Base-by-base conservation (phyloP, 805 yeast species). In the Komagataella populi region DNA sequence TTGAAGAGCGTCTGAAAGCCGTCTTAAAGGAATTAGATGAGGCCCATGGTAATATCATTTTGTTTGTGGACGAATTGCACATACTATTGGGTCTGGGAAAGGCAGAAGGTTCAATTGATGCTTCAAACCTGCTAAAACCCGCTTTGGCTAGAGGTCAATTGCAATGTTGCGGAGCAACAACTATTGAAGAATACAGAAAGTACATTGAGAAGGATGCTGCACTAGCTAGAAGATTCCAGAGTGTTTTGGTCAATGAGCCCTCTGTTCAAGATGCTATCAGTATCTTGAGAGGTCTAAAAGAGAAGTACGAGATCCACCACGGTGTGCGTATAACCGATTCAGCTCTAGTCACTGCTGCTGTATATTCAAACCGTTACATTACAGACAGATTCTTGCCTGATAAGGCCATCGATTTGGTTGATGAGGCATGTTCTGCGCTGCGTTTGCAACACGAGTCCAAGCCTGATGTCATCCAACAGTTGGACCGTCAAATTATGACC, bases 161-260 rank as follows among this genome's bases (percentile, higher is more conserved):
- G 52, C 91, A 95, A 56, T 87, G 96, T 67, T 87, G 95, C 61
- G 96, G 97, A 54, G 99, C 99, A 0, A 91, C 99, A 1, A 91
- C 99, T 1, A 72, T 87, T 49, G 97, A 91, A 55, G 99, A 91
- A 64, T 91, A 86, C 68, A 70, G 90, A 52, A 89, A 88, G 63
- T 87, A 89, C 60, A 91, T 91, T 56, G 98, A 91, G 67, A 91
- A 91, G 63, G 99, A 91, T 61, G 95, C 96, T 1, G 98, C 98
- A 0, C 72, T 91, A 54, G 91, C 97, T 1, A 79, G 99, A 70
- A 76, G 99, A 58, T 90, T 91, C 66, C 96, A 91, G 59, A 85
- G 96, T 1, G 95, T 91, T 30, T 61, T 78, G 53, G 83, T 91
- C 44, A 80, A 79, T 53, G 98, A 93, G 62, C 99, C 99, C 16